Evolutionary conservation across 78 protist species (phyloP), one percentile per base, ranked within the genome.

Genomic region (Chrysochromulina parva): DNA sequence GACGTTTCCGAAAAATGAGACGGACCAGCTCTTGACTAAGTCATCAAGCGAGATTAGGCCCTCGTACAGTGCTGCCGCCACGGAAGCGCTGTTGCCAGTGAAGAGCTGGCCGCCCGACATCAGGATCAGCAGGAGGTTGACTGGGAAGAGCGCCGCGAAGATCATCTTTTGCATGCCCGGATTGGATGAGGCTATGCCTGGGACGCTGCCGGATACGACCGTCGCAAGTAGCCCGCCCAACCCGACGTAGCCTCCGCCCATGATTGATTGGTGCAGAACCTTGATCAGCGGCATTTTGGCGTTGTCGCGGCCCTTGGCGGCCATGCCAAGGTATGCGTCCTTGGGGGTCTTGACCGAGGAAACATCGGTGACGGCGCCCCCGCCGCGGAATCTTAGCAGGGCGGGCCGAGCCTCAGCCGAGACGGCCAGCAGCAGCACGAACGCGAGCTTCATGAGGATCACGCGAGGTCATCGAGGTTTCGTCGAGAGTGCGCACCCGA

Each of bases 11-110:
- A 4, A 28, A 62, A 24, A 78, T 20, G 62, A 53, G 62, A 0
- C 4, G 55, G 4, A 0, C 86, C 86, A 78, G 24, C 52, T 26
- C 48, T 53, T 48, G 28, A 53, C 62, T 17, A 78, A 62, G 26
- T 24, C 48, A 0, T 3, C 3, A 4, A 4, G 0, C 17, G 22
- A 24, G 38, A 19, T 62, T 48, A 26, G 20, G 86, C 86, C 86
- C 58, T 78, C 59, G 62, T 26, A 0, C 14, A 53, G 1, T n/a
- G 86, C 60, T 0, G 62, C 22, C 24, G 86, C 22, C 17, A 78
- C 86, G 3, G n/a, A 48, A 47, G 86, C 86, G 22, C 62, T 53
- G 86, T 78, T 78, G 86, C 86, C 86, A 28, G 86, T 78, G 86
- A 78, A 78, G 62, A 78, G 60, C 86, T 78, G 52, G 11, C 52